Evolutionary conservation across 2,329 filamentous ascomycete genomes (phyloP).

Genomic region (Aphanocladium album): DNA sequence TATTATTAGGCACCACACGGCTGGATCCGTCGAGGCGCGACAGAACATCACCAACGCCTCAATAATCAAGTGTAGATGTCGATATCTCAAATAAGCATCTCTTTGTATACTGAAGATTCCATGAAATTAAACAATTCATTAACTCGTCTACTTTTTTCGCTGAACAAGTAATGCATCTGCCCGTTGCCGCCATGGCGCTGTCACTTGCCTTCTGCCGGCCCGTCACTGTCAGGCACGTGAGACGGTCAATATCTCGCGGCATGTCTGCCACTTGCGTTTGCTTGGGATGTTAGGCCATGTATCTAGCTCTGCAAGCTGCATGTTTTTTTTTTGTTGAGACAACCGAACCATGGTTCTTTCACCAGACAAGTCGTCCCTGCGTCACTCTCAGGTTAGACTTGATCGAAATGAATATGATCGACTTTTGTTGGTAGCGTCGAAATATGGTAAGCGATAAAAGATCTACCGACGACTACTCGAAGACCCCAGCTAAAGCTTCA

Average conservation of each 20-base stretch:
- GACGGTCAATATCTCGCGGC: constrained; percentile 6
- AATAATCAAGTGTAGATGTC: background rate
- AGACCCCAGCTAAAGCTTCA: no score
- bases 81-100: background rate
- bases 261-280: background rate
- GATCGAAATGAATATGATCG: constrained; percentile 11
- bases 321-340: background rate
- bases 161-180: background rate
- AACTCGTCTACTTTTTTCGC: no score
- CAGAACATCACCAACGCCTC: background rate
- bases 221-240: constrained; percentile 10
- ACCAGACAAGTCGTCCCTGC: background rate
- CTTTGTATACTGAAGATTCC: background rate
- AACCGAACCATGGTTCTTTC: background rate
- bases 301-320: background rate
- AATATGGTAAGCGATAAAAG: constrained; percentile 9
- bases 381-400: constrained; percentile 2
- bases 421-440: constrained; percentile 1
- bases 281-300: background rate
- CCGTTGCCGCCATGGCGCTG: background rate
- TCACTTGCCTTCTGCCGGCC: constrained; percentile 1
- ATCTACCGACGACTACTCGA: no score
- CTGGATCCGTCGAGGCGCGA: background rate
- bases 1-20: constrained; percentile 7
- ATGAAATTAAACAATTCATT: background rate